Evolutionary conservation across 2,329 filamentous ascomycete species (phyloP).

Genomic region (Didymella lethalis): DNA sequence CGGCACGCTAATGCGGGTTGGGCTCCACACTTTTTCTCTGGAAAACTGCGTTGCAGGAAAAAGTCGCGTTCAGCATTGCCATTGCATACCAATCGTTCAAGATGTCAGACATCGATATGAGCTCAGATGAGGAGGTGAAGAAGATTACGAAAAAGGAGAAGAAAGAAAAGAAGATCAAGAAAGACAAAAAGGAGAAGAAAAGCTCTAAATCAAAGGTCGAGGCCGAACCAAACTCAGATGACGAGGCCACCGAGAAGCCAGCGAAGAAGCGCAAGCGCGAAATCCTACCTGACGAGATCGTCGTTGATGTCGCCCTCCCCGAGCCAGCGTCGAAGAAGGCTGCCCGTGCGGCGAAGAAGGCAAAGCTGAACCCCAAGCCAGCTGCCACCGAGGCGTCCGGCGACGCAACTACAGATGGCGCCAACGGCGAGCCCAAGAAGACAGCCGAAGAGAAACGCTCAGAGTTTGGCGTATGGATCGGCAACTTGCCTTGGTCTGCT

Average conservation of each 20-base stretch:
- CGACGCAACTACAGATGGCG: conserved; percentile 23
- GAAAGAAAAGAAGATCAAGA: conserved; percentile 33
- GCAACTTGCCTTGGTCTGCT: conserved; percentile 86
- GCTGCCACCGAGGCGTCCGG: conserved; percentile 20
- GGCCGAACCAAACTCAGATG: conserved; percentile 24
- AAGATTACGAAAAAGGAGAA: conserved; percentile 31
- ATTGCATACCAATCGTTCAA: conserved; percentile 2
- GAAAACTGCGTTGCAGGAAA: conserved; percentile 20
- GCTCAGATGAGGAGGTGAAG: conserved; percentile 19
- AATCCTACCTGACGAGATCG: conserved; percentile 71
- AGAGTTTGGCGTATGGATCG: conserved; percentile 90
- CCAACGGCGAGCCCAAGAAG: conserved; percentile 48
- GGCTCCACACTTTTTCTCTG: conserved; percentile 15
- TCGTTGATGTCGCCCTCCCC: conserved; percentile 87
- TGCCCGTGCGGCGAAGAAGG: conserved; percentile 87
- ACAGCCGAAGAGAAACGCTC: conserved; percentile 64
- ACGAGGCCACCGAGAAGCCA: conserved; percentile 31
- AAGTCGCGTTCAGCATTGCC: conserved; percentile 7
- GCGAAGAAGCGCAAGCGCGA: conserved; percentile 62
- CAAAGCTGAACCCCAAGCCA: conserved; percentile 59
- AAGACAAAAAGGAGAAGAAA: conserved; percentile 40
- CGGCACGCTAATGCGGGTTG: conserved; percentile 17
- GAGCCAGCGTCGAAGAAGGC: conserved; percentile 96
- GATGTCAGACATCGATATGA: conserved; percentile 25
- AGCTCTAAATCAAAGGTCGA: conserved; percentile 30